These are phyloP conservation scores for Saturnispora saitoi DNA, from an alignment of 805 yeast genomes.

Conservation along the genomic window DNA sequence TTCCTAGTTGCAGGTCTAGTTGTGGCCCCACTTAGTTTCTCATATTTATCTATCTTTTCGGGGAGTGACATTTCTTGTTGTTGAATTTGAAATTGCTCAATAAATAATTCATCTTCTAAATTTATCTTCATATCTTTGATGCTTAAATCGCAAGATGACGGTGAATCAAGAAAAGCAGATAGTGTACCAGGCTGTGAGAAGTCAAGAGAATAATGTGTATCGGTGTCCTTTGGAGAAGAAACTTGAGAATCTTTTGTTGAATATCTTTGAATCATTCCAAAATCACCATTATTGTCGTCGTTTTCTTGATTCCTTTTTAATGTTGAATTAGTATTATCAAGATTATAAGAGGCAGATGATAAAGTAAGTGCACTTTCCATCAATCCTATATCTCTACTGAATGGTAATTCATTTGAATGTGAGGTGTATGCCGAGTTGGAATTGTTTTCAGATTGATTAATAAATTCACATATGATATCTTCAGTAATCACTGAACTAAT, in stretches of 20 bases:
- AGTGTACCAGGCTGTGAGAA: conserved; percentile 10
- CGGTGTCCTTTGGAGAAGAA: background rate
- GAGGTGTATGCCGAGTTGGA: background rate
- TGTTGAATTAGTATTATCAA: background rate
- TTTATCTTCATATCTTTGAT: background rate
- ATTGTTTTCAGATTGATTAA: background rate
- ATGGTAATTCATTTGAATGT: background rate
- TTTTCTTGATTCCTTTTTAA: background rate
- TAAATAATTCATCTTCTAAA: background rate
- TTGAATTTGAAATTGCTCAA: background rate
- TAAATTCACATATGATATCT: too few species aligned
- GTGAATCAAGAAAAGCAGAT: conserved; percentile 12
- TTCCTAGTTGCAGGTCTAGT: conserved; percentile 2
- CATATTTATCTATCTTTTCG: conserved; percentile 25
- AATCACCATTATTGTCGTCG: background rate
- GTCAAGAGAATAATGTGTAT: background rate
- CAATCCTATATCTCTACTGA: too few species aligned
- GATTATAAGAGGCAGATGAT: background rate
- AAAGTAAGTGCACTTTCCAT: background rate
- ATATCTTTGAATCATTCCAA: background rate
- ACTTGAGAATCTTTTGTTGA: background rate
- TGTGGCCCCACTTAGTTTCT: conserved; percentile 22
- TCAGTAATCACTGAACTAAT: too few species aligned
- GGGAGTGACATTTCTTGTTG: conserved; percentile 14
- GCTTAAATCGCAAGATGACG: conserved; percentile 12